Evolutionary conservation across 768 basidiomycete genomes (phyloP), one percentile per base, ranked within the genome.

Genomic region (Serendipita indica): DNA sequence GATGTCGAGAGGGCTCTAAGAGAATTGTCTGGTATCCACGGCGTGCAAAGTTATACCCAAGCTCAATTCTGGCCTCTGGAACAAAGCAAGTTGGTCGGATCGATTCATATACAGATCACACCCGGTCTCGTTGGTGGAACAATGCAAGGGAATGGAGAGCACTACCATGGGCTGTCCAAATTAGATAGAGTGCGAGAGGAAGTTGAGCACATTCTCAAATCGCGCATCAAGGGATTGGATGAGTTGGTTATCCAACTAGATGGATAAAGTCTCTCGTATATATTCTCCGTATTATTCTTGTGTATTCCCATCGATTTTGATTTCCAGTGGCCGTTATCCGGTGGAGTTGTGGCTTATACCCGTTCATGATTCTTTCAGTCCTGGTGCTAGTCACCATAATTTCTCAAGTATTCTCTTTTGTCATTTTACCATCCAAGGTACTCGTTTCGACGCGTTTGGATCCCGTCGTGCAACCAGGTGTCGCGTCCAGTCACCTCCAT

Each of bases 1-100:
- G 69, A 72, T 52, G 70, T 77, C n/a, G 39, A 69, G 18, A 63
- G 64, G 7, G 74, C 75, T 14, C 61, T 77, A 32, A 60, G 66
- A 1, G 73, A 72, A 60, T 72, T 75, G 49, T 54, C 49, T 7
- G 30, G 49, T 10, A 54, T 54, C 30, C 1, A 3, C 1, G 49
- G 49, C 22, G 49, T 54, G 10, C 49, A 54, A 32, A 54, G 49
- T n/a, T 54, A 54, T 32, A 27, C 49, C 7, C 20, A 54, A 10
- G 49, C 49, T 16, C 20, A 28, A 28, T 54, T 54, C 49, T 54
- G 49, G 49, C 49, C 49, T 1, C 49, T 54, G 16, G 49, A 54
- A 30, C 49, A 54, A 27, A 54, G 49, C 2, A 25, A n/a, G 2
- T 10, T 54, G 4, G 49, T 54, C 6, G 49, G 49, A 18, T 54